phyloP scores from a whole-genome alignment of 2,329 filamentous ascomycete genomes.

The Penicillium sp. region DNA sequence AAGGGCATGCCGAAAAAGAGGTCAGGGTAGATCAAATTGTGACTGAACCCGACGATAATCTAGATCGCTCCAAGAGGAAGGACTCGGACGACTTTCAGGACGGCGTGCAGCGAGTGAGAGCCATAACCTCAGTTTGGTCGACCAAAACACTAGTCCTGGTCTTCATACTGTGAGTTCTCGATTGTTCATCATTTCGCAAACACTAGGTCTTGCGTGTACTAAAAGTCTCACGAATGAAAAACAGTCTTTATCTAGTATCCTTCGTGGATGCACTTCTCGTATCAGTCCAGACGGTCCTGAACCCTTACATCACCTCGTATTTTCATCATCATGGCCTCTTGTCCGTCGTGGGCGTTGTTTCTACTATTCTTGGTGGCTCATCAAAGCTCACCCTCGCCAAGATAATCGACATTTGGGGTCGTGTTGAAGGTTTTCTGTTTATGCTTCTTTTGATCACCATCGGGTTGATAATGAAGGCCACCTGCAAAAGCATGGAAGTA shows the following conservation, averaged over 20 bases:
- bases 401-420: conserved; percentile 14
- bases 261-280: conserved; percentile 12
- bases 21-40: neutral
- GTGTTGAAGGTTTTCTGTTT: conserved; percentile 12
- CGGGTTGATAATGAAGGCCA: conserved; percentile 15
- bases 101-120: conserved; percentile 13
- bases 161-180: conserved; percentile 12
- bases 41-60: neutral
- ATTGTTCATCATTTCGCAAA: neutral
- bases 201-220: neutral
- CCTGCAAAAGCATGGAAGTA: conserved; percentile 12
- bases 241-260: conserved; percentile 12
- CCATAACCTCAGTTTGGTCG: conserved; percentile 9
- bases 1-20: neutral
- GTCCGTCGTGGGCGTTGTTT: conserved; percentile 13
- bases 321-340: conserved; percentile 10
- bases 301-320: conserved; percentile 11
- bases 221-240: no score
- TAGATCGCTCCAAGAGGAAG: neutral
- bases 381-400: conserved; percentile 13
- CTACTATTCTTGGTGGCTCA: conserved; percentile 15
- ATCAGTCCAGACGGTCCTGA: conserved; percentile 3
- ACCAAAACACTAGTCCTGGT: conserved; percentile 9
- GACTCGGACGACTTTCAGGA: conserved; percentile 7
- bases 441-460: conserved; percentile 9